Base-by-base conservation (phyloP, 75 land plant species). In the Adiantum capillusveneris region DNA sequence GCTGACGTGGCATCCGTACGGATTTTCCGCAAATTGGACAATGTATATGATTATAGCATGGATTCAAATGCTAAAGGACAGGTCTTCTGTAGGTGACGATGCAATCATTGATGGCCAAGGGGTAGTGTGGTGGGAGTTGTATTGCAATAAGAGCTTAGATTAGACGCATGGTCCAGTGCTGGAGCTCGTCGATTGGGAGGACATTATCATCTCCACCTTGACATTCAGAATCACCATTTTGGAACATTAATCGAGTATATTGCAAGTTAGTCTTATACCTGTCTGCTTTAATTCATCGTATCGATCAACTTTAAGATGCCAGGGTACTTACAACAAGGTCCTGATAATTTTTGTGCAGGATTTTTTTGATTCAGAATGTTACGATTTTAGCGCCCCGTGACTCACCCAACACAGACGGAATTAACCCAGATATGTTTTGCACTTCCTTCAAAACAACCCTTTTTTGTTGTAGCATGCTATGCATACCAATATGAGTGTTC, bases 101-200 rank as follows among this genome's bases (percentile, higher is more conserved):
- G 94, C 90, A 22, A 88, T 86, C 16, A 75, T 88, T 58, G 81
- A 88, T 68, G 94, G 90, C 11, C 94, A 88, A 73, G 94, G 94
- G 30, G 63, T 55, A 11, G 50, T 82, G 22, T 88, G 94, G 94
- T 88, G 94, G 94, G 56, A 80, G 17, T 60, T 65, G 71, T 82
- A 80, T 44, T 44, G 25, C 18, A 64, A 55, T 9, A 26, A 60
- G 14, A 78, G 76, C 16, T 70, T 88, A 53, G 34, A 85, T 29
- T 77, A 69, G 62, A 85, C 85, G 6, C 75, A 90, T 2, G 91
- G 91, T 0, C 82, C 77, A 73, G 74, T 88, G 1, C 59, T 88
- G 46, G 90, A 88, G 57, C 46, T 88, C 31, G 75, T 85, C 56
- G 49, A 77, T 59, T 88, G 90, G 2, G 74, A 58, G 12, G 72